Base-by-base conservation (phyloP, 768 basidiomycete species). In the Boletus reticulatus region DNA sequence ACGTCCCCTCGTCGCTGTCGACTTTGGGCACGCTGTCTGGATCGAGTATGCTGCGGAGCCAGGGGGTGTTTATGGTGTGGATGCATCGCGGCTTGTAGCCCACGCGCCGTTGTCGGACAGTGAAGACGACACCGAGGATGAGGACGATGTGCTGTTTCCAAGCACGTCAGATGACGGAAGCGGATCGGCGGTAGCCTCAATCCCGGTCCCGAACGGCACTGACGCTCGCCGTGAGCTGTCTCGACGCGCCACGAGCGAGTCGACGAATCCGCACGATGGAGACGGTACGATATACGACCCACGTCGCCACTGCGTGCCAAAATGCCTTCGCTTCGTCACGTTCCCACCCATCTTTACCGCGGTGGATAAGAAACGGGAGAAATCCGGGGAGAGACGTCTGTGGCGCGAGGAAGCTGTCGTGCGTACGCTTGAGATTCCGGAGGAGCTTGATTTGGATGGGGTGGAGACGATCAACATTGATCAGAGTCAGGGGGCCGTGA, bases 21-120 rank as follows among this genome's bases (percentile, higher is more conserved):
- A 94, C 66, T 95, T 94, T 73, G 89, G 90, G 41, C 91, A 93
- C 63, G 88, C 92, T 17, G 87, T 91, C 36, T 89, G 91, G 82
- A 83, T 94, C 45, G 87, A 89, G 63, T 83, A 84, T 62, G 58
- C 65, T 60, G 59, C 75, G 71, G 61, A 72, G 54, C 48, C 68
- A 0, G 68, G 68, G 12, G 65, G 69, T 1, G 61, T 67, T 14
- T 67, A 60, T 47, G 67, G 65, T 12, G 69, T 65, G 20, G 69
- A 70, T 38, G 62, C 65, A 7, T 70, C 69, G 19, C 62, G 68
- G 13, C 59, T 71, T 7, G 55, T 63, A 1, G 70, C 70, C n/a
- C 64, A 70, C 14, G 67, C 52, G 7, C 31, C 56, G 9, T 56
- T 50, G 58, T 62, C 61, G 12, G 71, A 71, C 32, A 63, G 56